Evolutionary conservation across 495 filamentous ascomycete genomes (phyloP).

Genomic region (Trichoderma erinaceum): DNA sequence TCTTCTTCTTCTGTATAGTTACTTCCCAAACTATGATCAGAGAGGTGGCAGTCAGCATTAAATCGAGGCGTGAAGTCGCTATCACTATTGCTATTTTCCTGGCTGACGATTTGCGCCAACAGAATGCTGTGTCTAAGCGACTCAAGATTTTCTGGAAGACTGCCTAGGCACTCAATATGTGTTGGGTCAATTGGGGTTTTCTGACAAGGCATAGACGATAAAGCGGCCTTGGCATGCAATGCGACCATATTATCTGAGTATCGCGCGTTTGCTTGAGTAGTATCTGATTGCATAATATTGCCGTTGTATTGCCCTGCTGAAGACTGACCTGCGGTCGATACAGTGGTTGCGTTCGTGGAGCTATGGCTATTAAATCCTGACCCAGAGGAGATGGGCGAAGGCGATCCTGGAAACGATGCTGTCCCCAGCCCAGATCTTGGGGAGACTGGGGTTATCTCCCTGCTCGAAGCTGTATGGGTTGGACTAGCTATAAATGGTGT

Average conservation of each 20-base stretch:
- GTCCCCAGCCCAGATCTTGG: background rate
- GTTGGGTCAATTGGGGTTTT: conserved; percentile 45
- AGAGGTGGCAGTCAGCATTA: background rate
- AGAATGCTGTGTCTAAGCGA: conserved; percentile 28
- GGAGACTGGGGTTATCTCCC: background rate
- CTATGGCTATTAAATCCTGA: conserved; percentile 23
- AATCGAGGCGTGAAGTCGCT: conserved; percentile 18
- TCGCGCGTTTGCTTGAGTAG: background rate
- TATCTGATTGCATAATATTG: background rate
- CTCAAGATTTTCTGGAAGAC: conserved; percentile 43
- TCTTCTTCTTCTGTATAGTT: conserved; percentile 46
- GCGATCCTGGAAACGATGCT: conserved; percentile 30
- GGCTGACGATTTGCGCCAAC: conserved; percentile 32
- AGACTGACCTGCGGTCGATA: background rate
- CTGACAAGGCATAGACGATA: conserved; percentile 26
- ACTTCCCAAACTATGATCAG: conserved; percentile 36
- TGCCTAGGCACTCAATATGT: conserved; percentile 45
- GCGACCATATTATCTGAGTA: background rate
- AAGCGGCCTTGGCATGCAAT: background rate
- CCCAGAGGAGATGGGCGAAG: conserved; percentile 41
- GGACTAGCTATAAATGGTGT: background rate
- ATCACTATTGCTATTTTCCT: conserved; percentile 30
- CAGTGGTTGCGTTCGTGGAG: background rate
- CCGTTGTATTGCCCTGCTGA: background rate
- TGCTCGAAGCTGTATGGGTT: background rate